phyloP scores from a whole-genome alignment of 2,329 filamentous ascomycete genomes.

The Cercospora sp. region DNA sequence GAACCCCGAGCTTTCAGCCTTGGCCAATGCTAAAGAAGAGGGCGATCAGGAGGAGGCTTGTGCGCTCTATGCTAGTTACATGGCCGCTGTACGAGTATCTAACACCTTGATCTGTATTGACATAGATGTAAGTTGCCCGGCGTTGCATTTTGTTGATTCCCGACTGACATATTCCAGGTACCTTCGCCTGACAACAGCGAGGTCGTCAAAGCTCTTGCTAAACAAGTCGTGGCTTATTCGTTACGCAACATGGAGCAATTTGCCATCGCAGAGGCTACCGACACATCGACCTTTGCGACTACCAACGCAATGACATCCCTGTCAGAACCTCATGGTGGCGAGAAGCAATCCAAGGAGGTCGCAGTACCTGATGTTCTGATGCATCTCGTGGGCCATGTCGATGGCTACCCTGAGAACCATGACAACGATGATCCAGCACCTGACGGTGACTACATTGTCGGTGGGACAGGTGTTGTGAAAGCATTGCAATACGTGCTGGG shows the following conservation, averaged over 20 bases:
- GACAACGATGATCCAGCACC: slow-evolving; percentile 70
- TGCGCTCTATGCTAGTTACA: slow-evolving; percentile 86
- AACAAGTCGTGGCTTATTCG: slow-evolving; percentile 93
- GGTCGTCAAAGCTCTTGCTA: slow-evolving; percentile 85
- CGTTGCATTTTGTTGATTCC: neutral
- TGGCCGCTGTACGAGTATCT: slow-evolving; percentile 83
- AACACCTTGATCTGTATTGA: slow-evolving; percentile 84
- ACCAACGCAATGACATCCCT: slow-evolving; percentile 49
- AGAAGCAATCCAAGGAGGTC: slow-evolving; percentile 57
- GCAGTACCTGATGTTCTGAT: slow-evolving; percentile 80
- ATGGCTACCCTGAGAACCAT: slow-evolving; percentile 52
- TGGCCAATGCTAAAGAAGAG: slow-evolving; percentile 76
- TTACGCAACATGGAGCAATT: slow-evolving; percentile 85
- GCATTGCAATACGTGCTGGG: slow-evolving; percentile 87
- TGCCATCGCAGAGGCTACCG: slow-evolving; percentile 63
- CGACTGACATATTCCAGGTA: slow-evolving; percentile 43
- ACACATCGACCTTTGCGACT: slow-evolving; percentile 37
- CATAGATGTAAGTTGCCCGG: slow-evolving; percentile 63
- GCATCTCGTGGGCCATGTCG: slow-evolving; percentile 76
- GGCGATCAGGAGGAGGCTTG: slow-evolving; percentile 88
- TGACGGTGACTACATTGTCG: slow-evolving; percentile 93
- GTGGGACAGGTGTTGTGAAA: slow-evolving; percentile 92
- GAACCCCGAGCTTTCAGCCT: slow-evolving; percentile 69
- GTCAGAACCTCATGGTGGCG: slow-evolving; percentile 45
- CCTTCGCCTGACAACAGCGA: slow-evolving; percentile 80